Base-by-base conservation (phyloP, 345 rosid species). In the Eucalyptus polyanthemos region DNA sequence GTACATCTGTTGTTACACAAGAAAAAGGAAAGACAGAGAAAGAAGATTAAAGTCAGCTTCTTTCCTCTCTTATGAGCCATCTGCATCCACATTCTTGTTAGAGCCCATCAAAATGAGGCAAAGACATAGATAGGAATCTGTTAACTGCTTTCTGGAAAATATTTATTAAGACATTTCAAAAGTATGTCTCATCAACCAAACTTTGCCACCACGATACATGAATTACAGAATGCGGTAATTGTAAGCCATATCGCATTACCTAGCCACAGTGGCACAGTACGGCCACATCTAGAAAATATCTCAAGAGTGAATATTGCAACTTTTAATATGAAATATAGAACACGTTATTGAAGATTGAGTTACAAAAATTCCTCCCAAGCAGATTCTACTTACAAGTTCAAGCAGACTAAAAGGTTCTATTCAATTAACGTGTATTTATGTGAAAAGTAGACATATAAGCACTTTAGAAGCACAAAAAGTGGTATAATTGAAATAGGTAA, bases 1-100 rank as follows among this genome's bases (percentile, higher is more conserved):
- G 88, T 91, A 89, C 86, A 95, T 92, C 98, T 96, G 89, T 80
- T 25, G 9, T 76, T 40, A 40, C 85, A 37, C 24, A 40, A 76
- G 27, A 21, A 40, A 76, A 76, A 76, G 83, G 9, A 11, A 12
- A 76, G 83, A 21, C 29, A 40, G 6, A 76, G 15, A 11, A 21
- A 76, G 83, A 21, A 76, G 47, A 76, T 42, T 3, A 76, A 76
- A 76, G 83, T 76, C 47, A 40, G 47, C 47, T 76, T 76, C 47
- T 21, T 53, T 40, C 45, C 45, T 11, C 47, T 21, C 27, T 10
- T 76, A 37, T 22, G 24, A 6, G 83, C 45, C 83, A 21, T 76
- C 83, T 76, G 47, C 83, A 40, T 40, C 16, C 29, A 76, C 14
- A 76, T 21, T 76, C 47, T 22, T 37, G 47, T 3, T 19, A 37